Conservation (phyloP, 345 rosid genomes). For the Camelina laxa region DNA sequence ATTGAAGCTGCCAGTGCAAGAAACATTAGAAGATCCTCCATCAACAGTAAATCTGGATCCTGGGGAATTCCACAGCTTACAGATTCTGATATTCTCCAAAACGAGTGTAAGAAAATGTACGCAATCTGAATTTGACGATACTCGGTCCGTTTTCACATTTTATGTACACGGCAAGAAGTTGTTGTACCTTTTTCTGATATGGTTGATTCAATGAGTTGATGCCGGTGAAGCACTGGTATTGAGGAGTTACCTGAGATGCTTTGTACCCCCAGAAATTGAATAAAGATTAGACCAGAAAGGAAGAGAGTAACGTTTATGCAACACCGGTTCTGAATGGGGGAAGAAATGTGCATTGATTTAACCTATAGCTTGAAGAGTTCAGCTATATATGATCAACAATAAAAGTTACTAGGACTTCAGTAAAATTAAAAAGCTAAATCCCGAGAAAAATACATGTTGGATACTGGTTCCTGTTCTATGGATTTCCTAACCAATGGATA, state of each 20-base stretch:
- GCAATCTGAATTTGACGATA: constrained; percentile 55
- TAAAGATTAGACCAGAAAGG: constrained; percentile 12
- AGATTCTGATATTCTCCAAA: constrained; percentile 65
- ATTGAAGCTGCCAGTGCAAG: constrained; percentile 73
- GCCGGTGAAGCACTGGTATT: neutral
- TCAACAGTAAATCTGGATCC: constrained; percentile 68
- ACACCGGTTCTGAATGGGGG: constrained; percentile 6
- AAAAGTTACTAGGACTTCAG: constrained; percentile 19
- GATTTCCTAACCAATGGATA: constrained; percentile 31
- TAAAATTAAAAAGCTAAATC: constrained; percentile 17
- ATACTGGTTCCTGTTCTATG: constrained; percentile 34
- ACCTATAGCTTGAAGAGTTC: constrained; percentile 36
- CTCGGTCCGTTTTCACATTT: constrained; percentile 1
- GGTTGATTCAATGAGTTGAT: constrained; percentile 22
- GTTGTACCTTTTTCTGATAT: constrained; percentile 18
- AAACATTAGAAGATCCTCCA: constrained; percentile 63
- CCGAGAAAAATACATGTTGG: constrained; percentile 28
- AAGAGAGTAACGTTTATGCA: constrained; percentile 9
- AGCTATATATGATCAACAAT: constrained; percentile 37
- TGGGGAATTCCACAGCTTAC: constrained; percentile 61
- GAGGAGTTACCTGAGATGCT: constrained; percentile 36
- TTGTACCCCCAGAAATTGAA: constrained; percentile 18
- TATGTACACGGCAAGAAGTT: constrained; percentile 8
- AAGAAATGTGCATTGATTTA: constrained; percentile 31
- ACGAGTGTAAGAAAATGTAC: constrained; percentile 76